phyloP scores from a whole-genome alignment of 768 basidiomycete species.

The Psilocybe tampanensis region DNA sequence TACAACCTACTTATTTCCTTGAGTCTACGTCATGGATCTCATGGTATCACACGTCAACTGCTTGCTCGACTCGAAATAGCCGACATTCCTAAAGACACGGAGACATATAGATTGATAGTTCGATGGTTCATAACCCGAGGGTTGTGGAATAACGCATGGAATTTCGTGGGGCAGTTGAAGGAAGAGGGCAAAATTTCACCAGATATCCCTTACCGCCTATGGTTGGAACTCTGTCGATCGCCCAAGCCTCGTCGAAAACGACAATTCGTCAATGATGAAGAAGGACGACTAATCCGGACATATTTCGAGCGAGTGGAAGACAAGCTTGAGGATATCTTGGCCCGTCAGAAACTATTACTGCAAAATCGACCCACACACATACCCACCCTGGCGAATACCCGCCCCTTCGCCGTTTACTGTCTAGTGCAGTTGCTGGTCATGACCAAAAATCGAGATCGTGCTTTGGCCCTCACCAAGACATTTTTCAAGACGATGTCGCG shows the following conservation, averaged over 20 bases:
- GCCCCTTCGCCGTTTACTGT: conserved; percentile 45
- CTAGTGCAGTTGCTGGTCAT: conserved; percentile 51
- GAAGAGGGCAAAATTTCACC: conserved; percentile 17
- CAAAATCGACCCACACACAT: conserved; percentile 16
- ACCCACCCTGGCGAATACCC: conserved; percentile 33
- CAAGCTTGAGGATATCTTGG: conserved; percentile 6
- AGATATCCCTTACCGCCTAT: conserved; percentile 48
- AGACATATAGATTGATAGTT: conserved; percentile 59
- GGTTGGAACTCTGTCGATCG: conserved; percentile 60
- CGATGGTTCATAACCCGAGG: conserved; percentile 60
- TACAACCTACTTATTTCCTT: conserved; percentile 48
- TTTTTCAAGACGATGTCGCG: conserved; percentile 55
- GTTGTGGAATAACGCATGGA: conserved; percentile 62
- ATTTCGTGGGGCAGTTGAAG: conserved; percentile 30
- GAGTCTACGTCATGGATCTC: conserved; percentile 53
- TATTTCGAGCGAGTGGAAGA: conserved; percentile 6
- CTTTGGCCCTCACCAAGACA: conserved; percentile 44
- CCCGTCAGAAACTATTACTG: conserved; percentile 18
- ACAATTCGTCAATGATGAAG: conserved; percentile 6
- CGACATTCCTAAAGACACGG: conserved; percentile 43
- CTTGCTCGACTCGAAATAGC: conserved; percentile 49
- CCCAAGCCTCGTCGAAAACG: conserved; percentile 35
- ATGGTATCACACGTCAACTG: conserved; percentile 47
- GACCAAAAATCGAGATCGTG: conserved; percentile 37
- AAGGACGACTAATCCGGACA: conserved; percentile 3